A percentile compares a stretch with the other conserved stretches of the same genome.
Conservation (phyloP, 1,284 basidiomycete genomes). For the Malassezia sp. region DNA sequence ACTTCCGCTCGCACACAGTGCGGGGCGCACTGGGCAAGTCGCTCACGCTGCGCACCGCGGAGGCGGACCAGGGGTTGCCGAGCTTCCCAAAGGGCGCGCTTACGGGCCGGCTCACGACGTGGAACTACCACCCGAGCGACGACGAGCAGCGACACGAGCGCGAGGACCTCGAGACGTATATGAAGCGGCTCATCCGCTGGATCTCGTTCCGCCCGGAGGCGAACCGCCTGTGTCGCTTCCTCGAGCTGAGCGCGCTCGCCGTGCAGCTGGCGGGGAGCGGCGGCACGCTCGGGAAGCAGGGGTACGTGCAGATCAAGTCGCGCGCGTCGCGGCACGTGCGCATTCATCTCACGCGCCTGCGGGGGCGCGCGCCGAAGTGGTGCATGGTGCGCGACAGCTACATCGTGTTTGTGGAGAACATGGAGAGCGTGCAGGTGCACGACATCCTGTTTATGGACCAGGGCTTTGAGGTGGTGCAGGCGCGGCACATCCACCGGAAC, state of each 20-base stretch:
- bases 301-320: conserved; percentile 57
- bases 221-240: conserved; percentile 82
- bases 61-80: conserved; percentile 59
- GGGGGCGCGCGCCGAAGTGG: conserved; percentile 69
- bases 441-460: conserved; percentile 88
- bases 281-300: conserved; percentile 69
- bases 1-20: conserved; percentile 66
- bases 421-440: conserved; percentile 61
- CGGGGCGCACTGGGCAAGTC: conserved; percentile 32
- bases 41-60: conserved; percentile 17
- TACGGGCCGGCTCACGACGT: conserved; percentile 64
- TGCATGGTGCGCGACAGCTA: conserved; percentile 88
- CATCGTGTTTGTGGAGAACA: conserved; percentile 73
- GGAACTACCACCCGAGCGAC: conserved; percentile 52
- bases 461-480: conserved; percentile 56
- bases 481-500: conserved; percentile 3
- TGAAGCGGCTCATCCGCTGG: conserved; percentile 63
- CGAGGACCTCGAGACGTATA: conserved; percentile 73
- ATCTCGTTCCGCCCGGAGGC: conserved; percentile 94
- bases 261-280: conserved; percentile 71
- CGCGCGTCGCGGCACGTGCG: conserved; percentile 50
- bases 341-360: conserved; percentile 49
- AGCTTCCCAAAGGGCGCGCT: conserved; percentile 79
- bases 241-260: conserved; percentile 83
- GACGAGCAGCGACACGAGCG: conserved; percentile 52